These are phyloP conservation scores for Emydomyces testavorans DNA, from an alignment of 2,329 filamentous ascomycete species.

Conservation along the genomic window DNA sequence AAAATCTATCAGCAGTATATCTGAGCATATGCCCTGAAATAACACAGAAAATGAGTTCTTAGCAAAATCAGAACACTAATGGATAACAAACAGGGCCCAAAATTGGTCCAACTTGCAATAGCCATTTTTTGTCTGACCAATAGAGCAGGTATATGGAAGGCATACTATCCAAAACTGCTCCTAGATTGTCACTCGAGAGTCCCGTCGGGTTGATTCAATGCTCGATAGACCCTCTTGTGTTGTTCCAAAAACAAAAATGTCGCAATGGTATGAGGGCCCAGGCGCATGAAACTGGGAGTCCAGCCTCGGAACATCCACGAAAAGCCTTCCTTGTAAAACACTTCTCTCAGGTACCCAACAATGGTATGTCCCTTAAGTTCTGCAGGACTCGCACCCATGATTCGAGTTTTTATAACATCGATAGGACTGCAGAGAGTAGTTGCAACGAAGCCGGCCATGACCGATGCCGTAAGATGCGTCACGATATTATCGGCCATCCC, in stretches of 20 bases:
- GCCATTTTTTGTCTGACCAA: neutral
- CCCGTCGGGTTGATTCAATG: conserved; percentile 31
- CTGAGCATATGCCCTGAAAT: no score
- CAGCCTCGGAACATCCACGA: conserved; percentile 56
- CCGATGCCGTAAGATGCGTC: conserved; percentile 52
- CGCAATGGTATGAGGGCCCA: conserved; percentile 55
- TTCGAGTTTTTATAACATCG: conserved; percentile 55
- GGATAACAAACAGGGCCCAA: neutral
- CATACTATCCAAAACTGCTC: neutral
- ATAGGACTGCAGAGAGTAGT: conserved; percentile 57
- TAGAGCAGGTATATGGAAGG: neutral
- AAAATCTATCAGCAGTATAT: no score
- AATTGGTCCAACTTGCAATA: neutral
- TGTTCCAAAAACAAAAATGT: conserved; percentile 58
- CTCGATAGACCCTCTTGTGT: conserved; percentile 52
- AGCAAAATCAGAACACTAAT: neutral
- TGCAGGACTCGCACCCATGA: conserved; percentile 46
- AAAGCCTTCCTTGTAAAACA: conserved; percentile 47
- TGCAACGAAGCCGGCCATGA: conserved; percentile 54
- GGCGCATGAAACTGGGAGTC: conserved; percentile 55
- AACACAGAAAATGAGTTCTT: neutral
- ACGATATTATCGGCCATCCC: conserved; percentile 45
- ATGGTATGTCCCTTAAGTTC: conserved; percentile 37
- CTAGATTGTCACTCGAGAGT: conserved; percentile 42
- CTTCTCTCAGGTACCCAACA: conserved; percentile 41